A percentile compares a stretch with the other conserved stretches of the same genome.
Conservation (phyloP, 257 asterid species). For the Asclepias syriaca region DNA sequence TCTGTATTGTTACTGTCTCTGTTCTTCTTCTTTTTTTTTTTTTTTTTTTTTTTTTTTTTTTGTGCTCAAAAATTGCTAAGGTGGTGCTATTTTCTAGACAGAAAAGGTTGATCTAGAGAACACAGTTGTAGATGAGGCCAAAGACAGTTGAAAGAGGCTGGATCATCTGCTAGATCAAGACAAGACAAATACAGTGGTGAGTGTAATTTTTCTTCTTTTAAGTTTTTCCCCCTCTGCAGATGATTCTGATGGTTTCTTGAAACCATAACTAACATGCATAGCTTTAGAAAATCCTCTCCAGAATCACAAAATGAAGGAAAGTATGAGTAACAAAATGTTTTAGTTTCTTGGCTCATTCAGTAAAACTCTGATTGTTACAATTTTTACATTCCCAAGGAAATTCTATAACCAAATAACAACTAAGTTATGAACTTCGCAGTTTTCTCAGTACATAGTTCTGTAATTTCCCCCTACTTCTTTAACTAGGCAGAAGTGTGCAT, state of each 20-base stretch:
- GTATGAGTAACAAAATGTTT: neutral
- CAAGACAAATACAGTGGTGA: slow-evolving; percentile 86
- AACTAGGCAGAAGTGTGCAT: neutral
- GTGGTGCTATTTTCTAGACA: slow-evolving; percentile 50
- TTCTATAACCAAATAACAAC: neutral
- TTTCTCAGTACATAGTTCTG: neutral
- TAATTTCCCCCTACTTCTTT: neutral
- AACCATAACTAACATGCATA: neutral
- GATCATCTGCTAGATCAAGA: slow-evolving; percentile 62
- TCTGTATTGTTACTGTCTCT: slow-evolving; percentile 9
- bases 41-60: neutral
- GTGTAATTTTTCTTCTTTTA: slow-evolving; percentile 13
- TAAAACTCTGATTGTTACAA: neutral
- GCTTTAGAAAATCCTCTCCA: neutral
- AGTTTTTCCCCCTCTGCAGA: neutral
- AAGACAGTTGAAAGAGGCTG: slow-evolving; percentile 63
- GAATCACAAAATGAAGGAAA: neutral
- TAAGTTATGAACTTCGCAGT: neutral
- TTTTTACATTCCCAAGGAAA: neutral
- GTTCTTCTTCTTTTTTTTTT: too few relatives aligned
- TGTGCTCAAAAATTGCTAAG: slow-evolving; percentile 21
- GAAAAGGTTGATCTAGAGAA: slow-evolving; percentile 97
- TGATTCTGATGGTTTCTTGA: slow-evolving; percentile 5
- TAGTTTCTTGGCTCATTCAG: neutral
- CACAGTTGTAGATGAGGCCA: slow-evolving; percentile 97